Base-by-base conservation (phyloP, 2,329 filamentous ascomycete genomes). In the Bipolaris sorokiniana region DNA sequence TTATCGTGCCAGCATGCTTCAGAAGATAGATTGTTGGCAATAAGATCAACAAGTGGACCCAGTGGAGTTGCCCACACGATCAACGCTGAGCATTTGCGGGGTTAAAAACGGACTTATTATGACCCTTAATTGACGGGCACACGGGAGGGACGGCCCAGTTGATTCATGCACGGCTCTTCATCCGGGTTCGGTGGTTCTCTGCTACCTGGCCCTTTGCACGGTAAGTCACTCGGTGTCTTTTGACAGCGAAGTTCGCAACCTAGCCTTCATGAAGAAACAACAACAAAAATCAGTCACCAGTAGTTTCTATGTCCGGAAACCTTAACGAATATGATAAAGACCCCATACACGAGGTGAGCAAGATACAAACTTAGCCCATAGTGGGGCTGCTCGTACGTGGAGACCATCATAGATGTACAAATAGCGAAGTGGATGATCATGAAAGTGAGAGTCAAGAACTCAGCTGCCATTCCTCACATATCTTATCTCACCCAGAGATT, bases 121-220 rank as follows among this genome's bases (percentile, higher is more conserved):
- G 26, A 28, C 26, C 9, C 26, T 28, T 2, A 9, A 28, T 28
- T 28, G 7, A 28, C 26, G 9, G 26, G 10, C 26, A 28, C 26
- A 3, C 26, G 26, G 26, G 26, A 28, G 26, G 26, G 26, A 28
- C 26, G 26, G 11, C 20, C 34, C 15, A 15, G 34, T 51, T 42
- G 26, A 38, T 26, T 51, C 22, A 42, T 11, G 20, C 20, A 42
- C 37, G 22, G 42, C 42, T 45, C 5, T 23, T 49, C 15, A 33
- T 23, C 48, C 37, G 73, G 70, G 7, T 70, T 73, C 1, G 74
- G 73, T 52, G 70, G 68, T 50, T 68, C 69, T 18, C 72, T 7
- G 72, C 60, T 33, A 70, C 70, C 41, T 75, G 71, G 20, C 74
- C 61, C 51, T 59, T 68, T 34, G 72, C 36, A 26, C 68, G 61